These are phyloP conservation scores for Mycena capillaripes DNA, from an alignment of 768 basidiomycete genomes.

Conservation along the genomic window DNA sequence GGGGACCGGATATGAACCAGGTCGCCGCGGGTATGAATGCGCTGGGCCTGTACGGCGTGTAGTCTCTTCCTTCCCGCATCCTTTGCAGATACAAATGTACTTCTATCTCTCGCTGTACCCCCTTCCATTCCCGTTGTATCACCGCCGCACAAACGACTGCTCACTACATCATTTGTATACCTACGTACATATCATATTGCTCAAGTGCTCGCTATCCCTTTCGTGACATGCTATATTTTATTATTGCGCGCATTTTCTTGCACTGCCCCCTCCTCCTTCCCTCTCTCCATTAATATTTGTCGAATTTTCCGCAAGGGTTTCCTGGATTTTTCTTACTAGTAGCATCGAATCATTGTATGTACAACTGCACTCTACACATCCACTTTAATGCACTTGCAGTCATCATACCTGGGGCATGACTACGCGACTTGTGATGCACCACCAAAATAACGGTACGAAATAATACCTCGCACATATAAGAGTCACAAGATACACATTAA, in stretches of 20 bases:
- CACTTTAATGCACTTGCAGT: not conserved
- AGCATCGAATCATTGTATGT: not conserved
- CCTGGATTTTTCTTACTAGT: not conserved
- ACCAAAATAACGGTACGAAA: too few relatives aligned
- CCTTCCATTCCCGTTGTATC: not conserved
- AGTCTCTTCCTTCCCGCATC: not conserved
- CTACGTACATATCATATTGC: not conserved
- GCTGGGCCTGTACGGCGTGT: conserved; percentile 26
- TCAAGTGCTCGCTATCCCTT: not conserved
- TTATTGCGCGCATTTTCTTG: too few relatives aligned
- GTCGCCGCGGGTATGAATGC: conserved; percentile 29
- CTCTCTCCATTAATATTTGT: not conserved
- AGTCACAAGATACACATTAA: too few relatives aligned
- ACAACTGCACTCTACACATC: too few relatives aligned
- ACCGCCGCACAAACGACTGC: not conserved
- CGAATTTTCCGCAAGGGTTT: not conserved
- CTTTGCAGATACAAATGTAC: too few relatives aligned
- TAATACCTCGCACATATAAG: too few relatives aligned
- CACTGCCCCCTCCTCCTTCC: not conserved
- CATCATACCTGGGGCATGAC: too few relatives aligned
- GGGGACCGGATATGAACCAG: conserved; percentile 6
- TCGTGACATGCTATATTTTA: too few relatives aligned
- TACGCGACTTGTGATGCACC: too few relatives aligned
- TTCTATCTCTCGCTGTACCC: not conserved
- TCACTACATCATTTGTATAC: not conserved